A percentile compares a stretch with the other conserved stretches of the same genome.
Evolutionary conservation across 768 basidiomycete species (phyloP).

Genomic region (Suillus weaverae): DNA sequence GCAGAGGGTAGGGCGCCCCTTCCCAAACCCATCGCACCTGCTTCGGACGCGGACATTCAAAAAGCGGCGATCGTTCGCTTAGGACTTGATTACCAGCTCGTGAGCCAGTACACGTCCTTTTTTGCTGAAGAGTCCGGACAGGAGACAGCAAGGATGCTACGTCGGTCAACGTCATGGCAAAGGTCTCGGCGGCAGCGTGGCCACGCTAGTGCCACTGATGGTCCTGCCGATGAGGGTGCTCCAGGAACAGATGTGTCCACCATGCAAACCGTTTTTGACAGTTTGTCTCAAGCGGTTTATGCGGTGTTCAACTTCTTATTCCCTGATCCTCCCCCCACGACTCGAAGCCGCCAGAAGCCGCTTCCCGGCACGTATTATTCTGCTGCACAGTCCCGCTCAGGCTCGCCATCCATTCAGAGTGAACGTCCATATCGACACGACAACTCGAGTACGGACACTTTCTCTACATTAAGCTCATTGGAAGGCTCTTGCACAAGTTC

Average conservation of each 20-base stretch:
- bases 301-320: conserved; percentile 17
- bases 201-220: neutral
- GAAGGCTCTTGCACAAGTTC: conserved; percentile 37
- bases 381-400: conserved; percentile 20
- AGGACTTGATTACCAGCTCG: conserved; percentile 52
- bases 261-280: conserved; percentile 20
- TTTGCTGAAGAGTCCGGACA: conserved; percentile 48
- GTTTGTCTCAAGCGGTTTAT: conserved; percentile 17
- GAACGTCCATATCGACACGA: conserved; percentile 17
- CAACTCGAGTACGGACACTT: conserved; percentile 33
- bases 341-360: conserved; percentile 1
- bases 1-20: conserved; percentile 36
- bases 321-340: neutral
- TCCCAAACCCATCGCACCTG: conserved; percentile 25
- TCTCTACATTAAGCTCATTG: conserved; percentile 53
- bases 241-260: neutral
- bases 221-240: neutral
- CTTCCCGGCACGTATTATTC: conserved; percentile 27
- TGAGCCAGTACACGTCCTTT: conserved; percentile 55
- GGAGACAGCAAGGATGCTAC: conserved; percentile 16
- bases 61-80: conserved; percentile 50
- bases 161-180: conserved; percentile 11
- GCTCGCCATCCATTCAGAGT: conserved; percentile 10
- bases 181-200: conserved; percentile 17
- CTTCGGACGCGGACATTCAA: conserved; percentile 34